A percentile compares a stretch with the other conserved stretches of the same genome.
Evolutionary conservation across 345 rosid species (phyloP).

Genomic region (Hirschfeldia incana): DNA sequence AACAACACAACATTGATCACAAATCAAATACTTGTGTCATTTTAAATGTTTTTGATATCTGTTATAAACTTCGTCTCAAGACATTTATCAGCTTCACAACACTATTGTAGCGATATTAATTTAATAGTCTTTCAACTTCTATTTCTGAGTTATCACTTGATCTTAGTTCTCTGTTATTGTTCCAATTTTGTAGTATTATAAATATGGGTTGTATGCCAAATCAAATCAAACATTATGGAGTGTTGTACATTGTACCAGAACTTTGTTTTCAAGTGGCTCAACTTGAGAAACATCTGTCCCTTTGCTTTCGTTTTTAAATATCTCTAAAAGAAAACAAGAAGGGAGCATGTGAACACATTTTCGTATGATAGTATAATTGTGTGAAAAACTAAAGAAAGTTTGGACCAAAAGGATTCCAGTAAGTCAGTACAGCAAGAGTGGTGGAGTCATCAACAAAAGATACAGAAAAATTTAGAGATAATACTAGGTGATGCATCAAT

Average conservation of each 20-base stretch:
- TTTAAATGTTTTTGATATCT: not conserved
- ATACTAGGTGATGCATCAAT: not conserved
- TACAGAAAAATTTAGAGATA: not conserved
- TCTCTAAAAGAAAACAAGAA: not conserved
- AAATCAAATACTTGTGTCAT: not conserved
- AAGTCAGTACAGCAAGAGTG: not conserved
- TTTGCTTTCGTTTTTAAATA: slow-evolving; percentile 1
- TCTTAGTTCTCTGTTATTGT: not conserved
- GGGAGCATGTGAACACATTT: slow-evolving; percentile 10
- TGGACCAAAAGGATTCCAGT: slow-evolving; percentile 10
- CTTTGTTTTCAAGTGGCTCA: slow-evolving; percentile 34
- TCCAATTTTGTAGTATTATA: slow-evolving; percentile 22
- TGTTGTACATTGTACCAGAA: slow-evolving; percentile 36
- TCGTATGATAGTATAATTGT: not conserved
- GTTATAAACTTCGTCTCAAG: not conserved
- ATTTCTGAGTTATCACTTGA: slow-evolving; percentile 11
- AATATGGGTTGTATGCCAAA: slow-evolving; percentile 34
- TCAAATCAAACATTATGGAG: slow-evolving; percentile 37
- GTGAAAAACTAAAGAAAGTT: not conserved
- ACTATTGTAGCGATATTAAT: not conserved
- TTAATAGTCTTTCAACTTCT: not conserved
- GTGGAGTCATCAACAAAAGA: slow-evolving; percentile 19
- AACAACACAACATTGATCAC: not conserved
- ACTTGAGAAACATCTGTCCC: slow-evolving; percentile 27
- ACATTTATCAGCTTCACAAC: not conserved